phyloP scores from a whole-genome alignment of 805 yeast genomes.

The Ogataea salicorniae region DNA sequence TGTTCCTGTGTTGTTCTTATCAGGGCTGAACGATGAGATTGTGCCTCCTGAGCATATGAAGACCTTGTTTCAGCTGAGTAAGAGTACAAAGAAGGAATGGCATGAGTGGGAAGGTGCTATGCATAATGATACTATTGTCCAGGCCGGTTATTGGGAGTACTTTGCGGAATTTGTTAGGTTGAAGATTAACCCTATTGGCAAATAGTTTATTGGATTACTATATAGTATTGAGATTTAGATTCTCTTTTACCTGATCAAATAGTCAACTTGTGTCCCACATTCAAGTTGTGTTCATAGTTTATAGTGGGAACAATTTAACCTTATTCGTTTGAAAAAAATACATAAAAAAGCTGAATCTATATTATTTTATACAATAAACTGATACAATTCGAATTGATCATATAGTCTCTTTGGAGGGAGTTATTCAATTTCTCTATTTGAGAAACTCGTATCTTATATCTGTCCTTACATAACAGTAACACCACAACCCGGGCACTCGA shows the following conservation, averaged over 20 bases:
- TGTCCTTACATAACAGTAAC: not conserved
- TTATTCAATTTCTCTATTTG: too few relatives aligned
- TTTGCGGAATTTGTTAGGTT: conserved; percentile 50
- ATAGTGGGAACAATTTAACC: too few relatives aligned
- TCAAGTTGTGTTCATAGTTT: too few relatives aligned
- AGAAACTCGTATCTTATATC: not conserved
- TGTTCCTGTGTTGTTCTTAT: conserved; percentile 65
- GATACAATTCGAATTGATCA: too few relatives aligned
- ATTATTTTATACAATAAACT: too few relatives aligned
- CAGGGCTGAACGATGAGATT: conserved; percentile 78
- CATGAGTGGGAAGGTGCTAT: conserved; percentile 52
- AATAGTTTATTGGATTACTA: conserved; percentile 1
- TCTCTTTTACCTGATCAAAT: too few relatives aligned
- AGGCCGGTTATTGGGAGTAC: conserved; percentile 72
- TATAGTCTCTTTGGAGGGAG: too few relatives aligned
- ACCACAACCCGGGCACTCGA: conserved; percentile 82
- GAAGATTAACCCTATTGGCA: conserved; percentile 36
- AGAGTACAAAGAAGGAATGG: conserved; percentile 46
- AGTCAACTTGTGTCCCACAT: too few relatives aligned
- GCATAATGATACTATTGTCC: conserved; percentile 81
- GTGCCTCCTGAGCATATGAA: conserved; percentile 87
- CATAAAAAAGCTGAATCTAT: too few relatives aligned
- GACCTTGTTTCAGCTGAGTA: conserved; percentile 46
- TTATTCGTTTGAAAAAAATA: too few relatives aligned
- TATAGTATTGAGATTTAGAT: too few relatives aligned